Percentiles rank a stretch among this genome's conserved stretches.
phyloP scores from a whole-genome alignment of 2,329 filamentous ascomycete genomes.

The Diplodia intermedia region DNA sequence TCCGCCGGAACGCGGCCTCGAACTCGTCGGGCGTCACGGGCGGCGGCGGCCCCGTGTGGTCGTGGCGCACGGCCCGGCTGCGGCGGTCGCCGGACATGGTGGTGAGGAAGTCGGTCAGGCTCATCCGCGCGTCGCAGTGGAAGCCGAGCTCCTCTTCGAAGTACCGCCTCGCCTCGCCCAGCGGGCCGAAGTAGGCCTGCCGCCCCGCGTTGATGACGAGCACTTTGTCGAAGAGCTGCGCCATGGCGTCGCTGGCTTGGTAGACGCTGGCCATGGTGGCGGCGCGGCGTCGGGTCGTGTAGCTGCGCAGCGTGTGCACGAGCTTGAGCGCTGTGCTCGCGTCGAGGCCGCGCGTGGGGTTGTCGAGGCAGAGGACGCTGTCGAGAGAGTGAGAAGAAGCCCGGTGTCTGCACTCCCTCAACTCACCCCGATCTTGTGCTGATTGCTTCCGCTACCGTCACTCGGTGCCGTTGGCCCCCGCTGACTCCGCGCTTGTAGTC shows the following conservation, averaged over 20 bases:
- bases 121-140: conserved; percentile 70
- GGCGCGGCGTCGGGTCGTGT: conserved; percentile 57
- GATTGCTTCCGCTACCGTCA: background rate
- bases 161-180: conserved; percentile 64
- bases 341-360: conserved; percentile 51
- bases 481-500: conserved; percentile 1
- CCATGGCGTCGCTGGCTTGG: conserved; percentile 55
- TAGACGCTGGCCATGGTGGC: conserved; percentile 66
- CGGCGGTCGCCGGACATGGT: background rate
- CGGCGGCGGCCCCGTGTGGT: background rate
- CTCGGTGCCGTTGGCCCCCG: conserved; percentile 7
- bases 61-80: background rate
- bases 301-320: conserved; percentile 59
- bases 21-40: background rate
- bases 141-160: conserved; percentile 70
- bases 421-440: background rate
- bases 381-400: background rate
- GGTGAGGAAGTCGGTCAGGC: conserved; percentile 76
- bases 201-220: conserved; percentile 77
- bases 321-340: conserved; percentile 63
- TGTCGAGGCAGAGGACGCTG: conserved; percentile 50
- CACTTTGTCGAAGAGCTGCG: conserved; percentile 70
- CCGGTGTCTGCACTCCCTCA: background rate
- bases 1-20: background rate
- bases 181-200: conserved; percentile 77